A percentile compares a stretch with the other conserved stretches of the same genome.
These are phyloP conservation scores for Albophoma yamanashiensis DNA, from an alignment of 2,329 filamentous ascomycete genomes.

Conservation along the genomic window DNA sequence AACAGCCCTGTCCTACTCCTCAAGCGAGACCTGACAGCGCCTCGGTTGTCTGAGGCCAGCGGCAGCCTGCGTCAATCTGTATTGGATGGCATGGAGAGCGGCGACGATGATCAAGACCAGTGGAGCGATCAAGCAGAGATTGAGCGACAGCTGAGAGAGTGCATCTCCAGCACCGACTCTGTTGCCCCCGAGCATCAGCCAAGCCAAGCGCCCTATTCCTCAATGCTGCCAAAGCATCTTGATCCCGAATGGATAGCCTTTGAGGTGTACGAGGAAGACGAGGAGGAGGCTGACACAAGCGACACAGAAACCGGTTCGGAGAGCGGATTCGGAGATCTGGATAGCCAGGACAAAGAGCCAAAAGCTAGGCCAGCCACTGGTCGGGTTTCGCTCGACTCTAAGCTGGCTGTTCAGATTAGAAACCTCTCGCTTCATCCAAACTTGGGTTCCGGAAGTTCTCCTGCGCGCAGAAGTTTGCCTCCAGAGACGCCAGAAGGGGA, in stretches of 20 bases:
- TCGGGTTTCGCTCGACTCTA: constrained; percentile 23
- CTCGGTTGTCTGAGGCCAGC: constrained; percentile 33
- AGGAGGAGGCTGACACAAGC: constrained; percentile 19
- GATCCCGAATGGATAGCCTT: constrained; percentile 89
- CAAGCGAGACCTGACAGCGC: constrained; percentile 16
- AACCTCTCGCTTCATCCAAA: constrained; percentile 23
- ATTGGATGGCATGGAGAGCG: background rate
- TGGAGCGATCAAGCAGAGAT: constrained; percentile 31
- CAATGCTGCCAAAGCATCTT: constrained; percentile 54
- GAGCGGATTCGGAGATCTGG: constrained; percentile 28
- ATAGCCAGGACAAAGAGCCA: constrained; percentile 9
- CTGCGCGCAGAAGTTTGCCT: background rate
- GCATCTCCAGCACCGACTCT: constrained; percentile 3
- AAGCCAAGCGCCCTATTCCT: background rate
- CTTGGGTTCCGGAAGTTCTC: constrained; percentile 3
- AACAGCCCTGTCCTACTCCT: constrained; percentile 23
- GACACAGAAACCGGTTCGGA: constrained; percentile 26
- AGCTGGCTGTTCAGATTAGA: constrained; percentile 28
- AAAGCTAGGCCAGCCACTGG: constrained; percentile 2
- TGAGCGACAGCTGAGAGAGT: constrained; percentile 30
- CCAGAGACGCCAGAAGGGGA: background rate
- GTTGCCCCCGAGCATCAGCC: background rate
- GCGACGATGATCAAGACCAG: constrained; percentile 1
- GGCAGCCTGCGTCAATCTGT: background rate
- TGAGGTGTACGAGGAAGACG: constrained; percentile 65